Evolutionary conservation across 495 filamentous ascomycete genomes (phyloP).

Genomic region (Monascus purpureus): DNA sequence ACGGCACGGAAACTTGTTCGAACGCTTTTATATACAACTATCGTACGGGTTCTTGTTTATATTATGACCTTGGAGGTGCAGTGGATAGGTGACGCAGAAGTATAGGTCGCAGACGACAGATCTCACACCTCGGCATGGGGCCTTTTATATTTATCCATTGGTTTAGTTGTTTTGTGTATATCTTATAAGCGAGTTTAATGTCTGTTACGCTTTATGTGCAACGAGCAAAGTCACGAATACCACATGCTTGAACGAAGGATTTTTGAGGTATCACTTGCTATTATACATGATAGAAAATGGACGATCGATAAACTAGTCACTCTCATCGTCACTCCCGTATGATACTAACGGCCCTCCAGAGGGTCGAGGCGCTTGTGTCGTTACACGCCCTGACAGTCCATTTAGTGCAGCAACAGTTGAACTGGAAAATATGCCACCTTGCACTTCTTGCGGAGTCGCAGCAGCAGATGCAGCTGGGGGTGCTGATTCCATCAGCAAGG

Average conservation of each 20-base stretch:
- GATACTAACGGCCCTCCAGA: slow-evolving; percentile 59
- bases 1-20: slow-evolving; percentile 35
- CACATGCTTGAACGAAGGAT: slow-evolving; percentile 3
- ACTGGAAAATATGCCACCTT: slow-evolving; percentile 62
- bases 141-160: too few relatives aligned
- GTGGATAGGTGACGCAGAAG: slow-evolving; percentile 12
- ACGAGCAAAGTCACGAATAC: slow-evolving; percentile 3
- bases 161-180: too few relatives aligned
- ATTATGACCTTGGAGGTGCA: slow-evolving; percentile 49
- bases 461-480: slow-evolving; percentile 6
- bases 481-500: slow-evolving; percentile 29
- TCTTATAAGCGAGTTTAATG: too few relatives aligned
- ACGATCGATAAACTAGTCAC: slow-evolving; percentile 23
- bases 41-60: slow-evolving; percentile 57
- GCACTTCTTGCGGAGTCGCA: slow-evolving; percentile 6
- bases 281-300: slow-evolving; percentile 17
- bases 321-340: slow-evolving; percentile 87
- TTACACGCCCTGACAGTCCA: slow-evolving; percentile 26
- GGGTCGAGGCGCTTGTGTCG: slow-evolving; percentile 18
- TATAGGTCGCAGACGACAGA: neutral
- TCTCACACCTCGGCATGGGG: too few relatives aligned
- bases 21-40: slow-evolving; percentile 76
- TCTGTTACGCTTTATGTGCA: slow-evolving; percentile 3
- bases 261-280: slow-evolving; percentile 26
- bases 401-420: slow-evolving; percentile 64